Evolutionary conservation across 2,329 filamentous ascomycete species (phyloP).

Genomic region (Tolypocladium inflatum): DNA sequence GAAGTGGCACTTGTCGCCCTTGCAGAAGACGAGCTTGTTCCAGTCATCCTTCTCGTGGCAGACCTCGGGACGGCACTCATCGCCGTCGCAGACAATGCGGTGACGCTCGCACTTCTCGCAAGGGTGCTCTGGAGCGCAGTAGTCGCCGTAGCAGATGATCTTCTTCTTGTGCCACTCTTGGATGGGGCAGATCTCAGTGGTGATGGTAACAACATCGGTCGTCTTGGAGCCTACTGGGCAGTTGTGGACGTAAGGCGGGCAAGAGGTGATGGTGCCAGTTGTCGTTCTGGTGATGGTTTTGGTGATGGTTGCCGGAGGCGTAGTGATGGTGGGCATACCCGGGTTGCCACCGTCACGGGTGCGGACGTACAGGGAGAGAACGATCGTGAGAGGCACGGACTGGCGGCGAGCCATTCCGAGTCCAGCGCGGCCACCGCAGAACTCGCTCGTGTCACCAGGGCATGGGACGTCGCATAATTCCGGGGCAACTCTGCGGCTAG

Average conservation of each 20-base stretch:
- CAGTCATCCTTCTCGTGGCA: conserved; percentile 9
- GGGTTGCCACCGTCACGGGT: too few relatives aligned
- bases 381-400: not conserved
- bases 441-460: conserved; percentile 13
- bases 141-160: conserved; percentile 23
- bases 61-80: conserved; percentile 13
- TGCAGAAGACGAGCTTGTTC: conserved; percentile 19
- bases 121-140: conserved; percentile 18
- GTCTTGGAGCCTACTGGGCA: conserved; percentile 12
- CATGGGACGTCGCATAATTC: conserved; percentile 15
- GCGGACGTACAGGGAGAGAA: conserved; percentile 11
- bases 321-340: too few relatives aligned
- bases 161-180: conserved; percentile 17
- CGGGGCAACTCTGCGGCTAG: conserved; percentile 4
- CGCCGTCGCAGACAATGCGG: conserved; percentile 21
- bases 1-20: conserved; percentile 17
- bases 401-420: conserved; percentile 7
- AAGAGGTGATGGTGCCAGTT: conserved; percentile 17
- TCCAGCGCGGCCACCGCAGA: conserved; percentile 14
- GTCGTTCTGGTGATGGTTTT: not conserved
- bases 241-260: conserved; percentile 10
- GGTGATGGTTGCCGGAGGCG: not conserved
- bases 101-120: conserved; percentile 17
- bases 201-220: conserved; percentile 12
- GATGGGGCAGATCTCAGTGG: conserved; percentile 10